A percentile compares a stretch with the other conserved stretches of the same genome.
Evolutionary conservation across 257 asterid genomes (phyloP).

Genomic region (Coffea canephora): DNA sequence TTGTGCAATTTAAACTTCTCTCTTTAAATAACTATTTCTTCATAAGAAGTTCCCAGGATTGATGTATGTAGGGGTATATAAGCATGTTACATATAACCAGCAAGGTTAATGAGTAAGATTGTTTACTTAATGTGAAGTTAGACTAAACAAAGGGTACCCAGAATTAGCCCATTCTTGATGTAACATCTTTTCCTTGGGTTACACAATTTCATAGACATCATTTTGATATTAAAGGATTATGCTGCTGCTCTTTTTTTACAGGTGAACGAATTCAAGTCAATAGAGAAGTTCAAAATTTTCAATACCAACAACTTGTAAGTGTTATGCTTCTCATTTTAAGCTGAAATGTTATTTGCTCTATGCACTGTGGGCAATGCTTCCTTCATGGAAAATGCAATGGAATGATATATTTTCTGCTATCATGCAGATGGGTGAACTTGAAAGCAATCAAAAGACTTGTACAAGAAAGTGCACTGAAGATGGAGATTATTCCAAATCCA

Average conservation of each 20-base stretch:
- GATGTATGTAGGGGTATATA: background rate
- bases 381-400: background rate
- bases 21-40: background rate
- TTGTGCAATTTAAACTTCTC: background rate
- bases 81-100: background rate
- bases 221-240: slow-evolving; percentile 1
- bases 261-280: slow-evolving; percentile 92
- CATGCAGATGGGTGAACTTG: slow-evolving; percentile 90
- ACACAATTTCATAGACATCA: background rate
- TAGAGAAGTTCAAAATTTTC: slow-evolving; percentile 97
- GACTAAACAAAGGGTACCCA: background rate
- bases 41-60: background rate
- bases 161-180: background rate
- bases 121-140: background rate
- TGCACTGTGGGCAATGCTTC: background rate
- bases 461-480: slow-evolving; percentile 68
- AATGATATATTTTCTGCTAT: slow-evolving; percentile 10
- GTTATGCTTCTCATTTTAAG: background rate
- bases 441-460: slow-evolving; percentile 83
- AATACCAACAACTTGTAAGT: slow-evolving; percentile 97
- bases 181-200: background rate
- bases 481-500: slow-evolving; percentile 99
- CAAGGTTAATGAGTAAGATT: background rate
- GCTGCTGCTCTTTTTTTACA: slow-evolving; percentile 31
- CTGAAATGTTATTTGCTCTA: background rate